Base-by-base conservation (phyloP, 768 basidiomycete species). In the Auricularia cornea region DNA sequence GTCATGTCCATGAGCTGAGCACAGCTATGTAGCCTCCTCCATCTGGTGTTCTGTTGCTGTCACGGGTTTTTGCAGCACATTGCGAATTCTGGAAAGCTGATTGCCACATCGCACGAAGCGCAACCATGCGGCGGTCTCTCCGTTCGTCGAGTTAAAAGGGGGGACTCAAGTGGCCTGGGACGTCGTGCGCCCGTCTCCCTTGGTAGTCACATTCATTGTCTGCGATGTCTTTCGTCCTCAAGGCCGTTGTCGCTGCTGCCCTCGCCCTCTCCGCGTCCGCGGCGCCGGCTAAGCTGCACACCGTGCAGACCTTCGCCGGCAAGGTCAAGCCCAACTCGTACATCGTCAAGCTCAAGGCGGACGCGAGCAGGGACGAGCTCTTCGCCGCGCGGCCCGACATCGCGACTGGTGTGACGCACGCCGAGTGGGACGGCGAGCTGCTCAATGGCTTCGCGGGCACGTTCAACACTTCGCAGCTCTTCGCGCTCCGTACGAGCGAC, bases 371-470 rank as follows among this genome's bases (percentile, higher is more conserved):
- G 65, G 59, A 51, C 26, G 62, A 40, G 18, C 69, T 68, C 41
- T 62, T 70, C 32, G 59, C 56, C 1, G 6, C 54, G 54, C 28
- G 26, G 6, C 65, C 61, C 14, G 35, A 59, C 18, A 51, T 62
- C 62, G 33, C 62, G 20, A 56, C 60, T 8, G 23, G 29, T 16
- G 33, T 63, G 8, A 71, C 69, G 10, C 66, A 70, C 63, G 26
- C 54, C 16, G 67, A 70, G 26, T 70, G 66, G 57, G 66, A 69
- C 44, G 65, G 63, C 65, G 64, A 63, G 32, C 33, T 66, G 63
- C 33, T 72, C 26, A 71, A 72, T 44, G 70, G 69, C 29, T 73
- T 73, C 40, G 70, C 70, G 62, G 70, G 71, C 10, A 4, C 16
- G 11, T 66, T 71, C 52, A 30, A 31, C 44, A 66, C 64, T 0